Conservation (phyloP, 139 green algal species). For the Chlamydomonas incerta region DNA sequence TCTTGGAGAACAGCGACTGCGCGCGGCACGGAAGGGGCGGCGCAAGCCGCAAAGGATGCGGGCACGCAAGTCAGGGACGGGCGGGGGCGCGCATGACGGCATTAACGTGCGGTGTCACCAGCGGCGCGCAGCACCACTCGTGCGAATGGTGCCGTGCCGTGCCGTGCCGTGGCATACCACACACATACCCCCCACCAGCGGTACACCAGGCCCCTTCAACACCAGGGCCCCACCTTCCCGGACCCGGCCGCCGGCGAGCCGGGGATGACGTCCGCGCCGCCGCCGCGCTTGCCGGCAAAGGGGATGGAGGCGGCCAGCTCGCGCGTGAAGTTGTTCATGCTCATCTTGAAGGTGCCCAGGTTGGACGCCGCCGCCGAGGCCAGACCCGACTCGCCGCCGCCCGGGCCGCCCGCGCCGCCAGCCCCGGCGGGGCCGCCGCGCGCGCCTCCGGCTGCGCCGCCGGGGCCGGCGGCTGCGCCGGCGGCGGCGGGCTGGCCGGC, state of each 20-base stretch:
- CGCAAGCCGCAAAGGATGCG: too few species aligned
- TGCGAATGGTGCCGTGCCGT: too few species aligned
- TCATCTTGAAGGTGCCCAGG: slow-evolving; percentile 49
- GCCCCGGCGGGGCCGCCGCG: neutral
- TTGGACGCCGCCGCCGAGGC: slow-evolving; percentile 39
- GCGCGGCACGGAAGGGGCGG: too few species aligned
- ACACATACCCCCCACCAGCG: too few species aligned
- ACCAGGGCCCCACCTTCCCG: neutral
- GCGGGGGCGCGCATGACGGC: too few species aligned
- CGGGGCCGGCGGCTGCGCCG: neutral
- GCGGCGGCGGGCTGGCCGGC: neutral
- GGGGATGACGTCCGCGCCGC: neutral
- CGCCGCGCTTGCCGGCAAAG: neutral
- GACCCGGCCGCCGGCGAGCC: neutral
- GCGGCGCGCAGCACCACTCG: too few species aligned
- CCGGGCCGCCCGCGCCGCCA: neutral
- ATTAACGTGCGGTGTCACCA: too few species aligned
- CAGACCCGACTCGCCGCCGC: neutral
- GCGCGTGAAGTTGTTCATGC: slow-evolving; percentile 57
- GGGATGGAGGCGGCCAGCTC: slow-evolving; percentile 50
- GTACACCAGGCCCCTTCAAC: neutral
- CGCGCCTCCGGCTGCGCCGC: neutral
- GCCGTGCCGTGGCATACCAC: too few species aligned
- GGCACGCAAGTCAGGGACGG: too few species aligned
- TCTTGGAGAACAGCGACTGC: neutral